These are phyloP conservation scores for Collybia sp. DNA, from an alignment of 768 basidiomycete species.

Conservation along the genomic window DNA sequence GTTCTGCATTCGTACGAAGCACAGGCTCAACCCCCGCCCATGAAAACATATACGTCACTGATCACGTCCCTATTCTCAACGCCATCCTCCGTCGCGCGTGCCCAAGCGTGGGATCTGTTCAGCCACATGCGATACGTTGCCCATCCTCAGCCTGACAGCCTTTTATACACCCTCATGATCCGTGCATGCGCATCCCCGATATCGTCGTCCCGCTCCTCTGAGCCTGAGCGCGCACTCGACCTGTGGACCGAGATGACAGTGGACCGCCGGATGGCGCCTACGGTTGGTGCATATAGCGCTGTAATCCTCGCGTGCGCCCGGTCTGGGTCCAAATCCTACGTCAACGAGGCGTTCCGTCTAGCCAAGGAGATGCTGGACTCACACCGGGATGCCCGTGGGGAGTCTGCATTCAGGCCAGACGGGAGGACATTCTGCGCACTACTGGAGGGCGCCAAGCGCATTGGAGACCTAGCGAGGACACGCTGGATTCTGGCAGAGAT, in stretches of 20 bases:
- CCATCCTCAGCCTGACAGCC: slow-evolving; percentile 70
- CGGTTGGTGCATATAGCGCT: slow-evolving; percentile 70
- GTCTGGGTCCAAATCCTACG: slow-evolving; percentile 55
- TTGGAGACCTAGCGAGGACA: slow-evolving; percentile 77
- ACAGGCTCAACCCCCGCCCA: slow-evolving; percentile 57
- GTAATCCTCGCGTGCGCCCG: slow-evolving; percentile 78
- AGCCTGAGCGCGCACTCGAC: slow-evolving; percentile 90
- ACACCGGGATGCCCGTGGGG: slow-evolving; percentile 60
- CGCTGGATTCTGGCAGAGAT: slow-evolving; percentile 93
- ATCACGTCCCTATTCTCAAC: slow-evolving; percentile 55
- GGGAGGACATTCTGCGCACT: slow-evolving; percentile 72
- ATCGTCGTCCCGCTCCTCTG: slow-evolving; percentile 43
- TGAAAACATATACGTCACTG: slow-evolving; percentile 67
- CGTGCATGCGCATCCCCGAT: slow-evolving; percentile 67
- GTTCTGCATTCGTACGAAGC: slow-evolving; percentile 73
- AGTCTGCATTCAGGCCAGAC: slow-evolving; percentile 55
- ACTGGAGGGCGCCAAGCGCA: slow-evolving; percentile 85
- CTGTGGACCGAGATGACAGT: slow-evolving; percentile 90
- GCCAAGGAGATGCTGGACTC: slow-evolving; percentile 84
- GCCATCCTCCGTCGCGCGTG: slow-evolving; percentile 47
- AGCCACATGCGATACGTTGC: slow-evolving; percentile 96
- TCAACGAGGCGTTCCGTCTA: slow-evolving; percentile 80
- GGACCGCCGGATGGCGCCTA: slow-evolving; percentile 61
- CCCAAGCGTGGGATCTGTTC: slow-evolving; percentile 92
- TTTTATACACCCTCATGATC: slow-evolving; percentile 84